Evolutionary conservation across 2,329 filamentous ascomycete species (phyloP), one percentile per base, ranked within the genome.

Genomic region (Pyrenophora graminea): DNA sequence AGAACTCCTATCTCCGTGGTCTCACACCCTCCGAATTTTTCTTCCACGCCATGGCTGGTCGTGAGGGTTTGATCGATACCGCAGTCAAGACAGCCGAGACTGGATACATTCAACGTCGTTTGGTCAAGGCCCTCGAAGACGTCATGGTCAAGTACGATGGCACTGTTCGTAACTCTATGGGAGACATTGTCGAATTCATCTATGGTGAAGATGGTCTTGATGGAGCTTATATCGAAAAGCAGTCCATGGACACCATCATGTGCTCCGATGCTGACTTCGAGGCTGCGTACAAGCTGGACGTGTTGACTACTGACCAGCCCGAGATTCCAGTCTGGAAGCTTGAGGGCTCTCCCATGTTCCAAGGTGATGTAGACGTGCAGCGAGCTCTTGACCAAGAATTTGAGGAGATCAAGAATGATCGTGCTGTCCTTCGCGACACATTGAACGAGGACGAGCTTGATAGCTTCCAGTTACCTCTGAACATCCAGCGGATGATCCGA

Each of bases 21-120:
- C 79, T 99, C 52, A 99, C 95, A 0, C 94, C 94, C 0, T 88
- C 90, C 1, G 94, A 99, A 65, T 99, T 99, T 78, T 99, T 97
- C 80, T 99, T 99, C 83, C 94, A 99, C 83, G 94, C 94, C 70
- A 99, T 99, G 94, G 94, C 94, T 81, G 94, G 94, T 91, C 87
- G 94, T 80, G 94, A 99, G 78, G 94, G 94, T 96, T 82, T 99
- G 48, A 99, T 99, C 66, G 94, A 99, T 82, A 99, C 94, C 45
- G 94, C 94, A 61, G 95, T 99, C 77, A 99, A 99, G 83, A 99
- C 94, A 60, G 94, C 94, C 17, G 95, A 99, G 76, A 99, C 95
- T 51, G 94, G 94, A 77, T 99, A 99, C 74, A 99, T 99, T 61
- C 95, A 99, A 76, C 90, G 94, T 77, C 91, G 95, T 80, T 83